Base-by-base conservation (phyloP, 306 rosid genomes). In the Cucurbita argyrosperma region DNA sequence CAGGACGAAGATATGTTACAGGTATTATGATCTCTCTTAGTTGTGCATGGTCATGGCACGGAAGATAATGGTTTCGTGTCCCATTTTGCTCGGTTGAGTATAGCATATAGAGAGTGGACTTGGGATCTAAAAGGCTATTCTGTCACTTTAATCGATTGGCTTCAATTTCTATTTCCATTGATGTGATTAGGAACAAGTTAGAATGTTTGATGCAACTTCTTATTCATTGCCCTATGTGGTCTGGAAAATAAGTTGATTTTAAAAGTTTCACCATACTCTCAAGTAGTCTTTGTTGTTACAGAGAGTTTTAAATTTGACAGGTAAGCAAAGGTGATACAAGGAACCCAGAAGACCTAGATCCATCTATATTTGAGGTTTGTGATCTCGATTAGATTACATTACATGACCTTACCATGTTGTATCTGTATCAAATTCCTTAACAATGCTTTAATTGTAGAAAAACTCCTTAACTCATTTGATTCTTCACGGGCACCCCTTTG, bases 291-390 rank as follows among this genome's bases (percentile, higher is more conserved):
- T 50, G 19, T 16, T 21, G 70, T 79, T 65, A 74, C 76, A 49
- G 65, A 76, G 67, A 52, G 52, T 82, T 76, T 77, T 75, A 70
- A 80, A 80, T 76, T 72, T 80, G 74, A 76, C 70, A 93, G 98
- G 90, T 93, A 55, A 69, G 72, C 81, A 89, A 84, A 81, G 98
- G 87, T 61, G 97, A 93, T 76, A 90, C 98, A 7, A 80, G 98
- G 81, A 90, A 81, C 39, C 83, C 76, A n/a, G 82, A 78, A 12
- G 90, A 89, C 81, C 79, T 93, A 62, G 97, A 87, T 81, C 87
- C 97, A 19, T 84, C 92, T 74, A 80, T 90, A 9, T 93, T 93
- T 76, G 89, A 93, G 96, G 98, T 87, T 63, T 69, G 73, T 78
- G 74, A 58, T 77, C 61, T 53, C 10, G 55, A 46, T 47, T 47